Conservation (phyloP, 768 basidiomycete genomes). For the Hygrocybe coccinea region DNA sequence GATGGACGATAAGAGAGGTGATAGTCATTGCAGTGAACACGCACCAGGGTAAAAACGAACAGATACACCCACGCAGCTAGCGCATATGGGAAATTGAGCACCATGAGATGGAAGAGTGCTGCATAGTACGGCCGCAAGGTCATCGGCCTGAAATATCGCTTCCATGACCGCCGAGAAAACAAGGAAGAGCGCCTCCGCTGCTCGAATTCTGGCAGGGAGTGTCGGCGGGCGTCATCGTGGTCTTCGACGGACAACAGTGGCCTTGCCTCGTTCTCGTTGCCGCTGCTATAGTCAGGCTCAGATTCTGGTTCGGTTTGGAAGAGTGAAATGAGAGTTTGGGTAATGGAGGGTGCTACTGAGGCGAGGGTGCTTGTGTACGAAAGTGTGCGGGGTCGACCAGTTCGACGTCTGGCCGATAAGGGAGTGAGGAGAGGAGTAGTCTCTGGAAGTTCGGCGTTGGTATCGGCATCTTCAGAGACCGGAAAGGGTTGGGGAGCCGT, state of each 20-base stretch:
- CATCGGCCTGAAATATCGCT: constrained; percentile 63
- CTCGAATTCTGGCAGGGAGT: constrained; percentile 1
- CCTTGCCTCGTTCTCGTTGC: constrained; percentile 19
- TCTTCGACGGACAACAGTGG: constrained; percentile 10
- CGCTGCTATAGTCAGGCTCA: constrained; percentile 29
- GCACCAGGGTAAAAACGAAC: constrained; percentile 75
- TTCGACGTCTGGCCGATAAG: constrained; percentile 22
- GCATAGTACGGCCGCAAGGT: constrained; percentile 52
- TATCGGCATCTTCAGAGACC: constrained; percentile 22
- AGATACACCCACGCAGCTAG: constrained; percentile 73
- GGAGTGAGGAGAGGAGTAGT: constrained; percentile 44
- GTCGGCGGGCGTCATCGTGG: constrained; percentile 7
- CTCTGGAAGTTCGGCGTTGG: constrained; percentile 35
- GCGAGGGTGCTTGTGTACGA: constrained; percentile 52
- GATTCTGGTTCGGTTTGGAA: constrained; percentile 45
- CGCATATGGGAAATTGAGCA: constrained; percentile 77
- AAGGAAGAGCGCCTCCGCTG: constrained; percentile 16
- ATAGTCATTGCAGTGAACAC: constrained; percentile 24
- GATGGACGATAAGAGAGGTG: too few species aligned
- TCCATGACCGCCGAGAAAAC: constrained; percentile 39
- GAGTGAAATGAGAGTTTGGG: constrained; percentile 66
- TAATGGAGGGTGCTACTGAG: constrained; percentile 59
- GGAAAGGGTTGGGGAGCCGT: constrained; percentile 24
- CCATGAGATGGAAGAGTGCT: constrained; percentile 61
- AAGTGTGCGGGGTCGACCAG: constrained; percentile 45